A percentile compares a stretch with the other conserved stretches of the same genome.
Evolutionary conservation across 2,329 filamentous ascomycete species (phyloP).

Genomic region (Aspergillus carbonarius): DNA sequence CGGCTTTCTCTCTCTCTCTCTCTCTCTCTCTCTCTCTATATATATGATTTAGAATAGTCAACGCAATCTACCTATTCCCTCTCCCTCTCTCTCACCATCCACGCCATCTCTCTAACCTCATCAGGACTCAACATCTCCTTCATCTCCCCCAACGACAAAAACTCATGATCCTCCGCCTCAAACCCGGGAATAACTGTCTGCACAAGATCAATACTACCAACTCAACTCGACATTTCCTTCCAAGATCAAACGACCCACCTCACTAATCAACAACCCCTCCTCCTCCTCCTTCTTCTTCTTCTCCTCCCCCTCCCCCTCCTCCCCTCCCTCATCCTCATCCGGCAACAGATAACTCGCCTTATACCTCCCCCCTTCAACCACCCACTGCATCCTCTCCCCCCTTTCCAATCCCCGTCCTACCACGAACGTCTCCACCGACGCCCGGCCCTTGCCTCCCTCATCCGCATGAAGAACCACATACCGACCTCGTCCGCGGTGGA

Average conservation of each 20-base stretch:
- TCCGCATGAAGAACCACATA: constrained; percentile 65
- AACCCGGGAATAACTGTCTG: constrained; percentile 66
- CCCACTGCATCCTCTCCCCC: constrained; percentile 66
- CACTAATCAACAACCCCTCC: constrained; percentile 63
- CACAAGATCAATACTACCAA: neutral
- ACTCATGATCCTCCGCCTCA: constrained; percentile 67
- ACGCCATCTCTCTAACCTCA: constrained; percentile 49
- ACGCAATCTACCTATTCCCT: neutral
- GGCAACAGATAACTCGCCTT: constrained; percentile 63
- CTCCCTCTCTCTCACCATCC: constrained; percentile 24
- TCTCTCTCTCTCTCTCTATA: no score
- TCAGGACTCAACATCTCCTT: constrained; percentile 53
- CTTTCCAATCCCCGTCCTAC: constrained; percentile 58
- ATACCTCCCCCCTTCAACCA: constrained; percentile 63
- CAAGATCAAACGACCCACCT: constrained; percentile 40
- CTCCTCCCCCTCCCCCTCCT: constrained; percentile 36
- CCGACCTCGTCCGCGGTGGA: constrained; percentile 61
- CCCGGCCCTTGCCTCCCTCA: no score
- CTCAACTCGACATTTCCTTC: neutral
- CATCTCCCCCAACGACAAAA: constrained; percentile 55
- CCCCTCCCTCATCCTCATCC: constrained; percentile 34
- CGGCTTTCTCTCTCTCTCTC: no score
- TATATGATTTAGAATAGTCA: no score
- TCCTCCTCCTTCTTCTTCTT: no score
- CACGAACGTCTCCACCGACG: constrained; percentile 62